These are phyloP conservation scores for Pelargonium hybrid DNA, from an alignment of 441 rosid species.

Conservation along the genomic window DNA sequence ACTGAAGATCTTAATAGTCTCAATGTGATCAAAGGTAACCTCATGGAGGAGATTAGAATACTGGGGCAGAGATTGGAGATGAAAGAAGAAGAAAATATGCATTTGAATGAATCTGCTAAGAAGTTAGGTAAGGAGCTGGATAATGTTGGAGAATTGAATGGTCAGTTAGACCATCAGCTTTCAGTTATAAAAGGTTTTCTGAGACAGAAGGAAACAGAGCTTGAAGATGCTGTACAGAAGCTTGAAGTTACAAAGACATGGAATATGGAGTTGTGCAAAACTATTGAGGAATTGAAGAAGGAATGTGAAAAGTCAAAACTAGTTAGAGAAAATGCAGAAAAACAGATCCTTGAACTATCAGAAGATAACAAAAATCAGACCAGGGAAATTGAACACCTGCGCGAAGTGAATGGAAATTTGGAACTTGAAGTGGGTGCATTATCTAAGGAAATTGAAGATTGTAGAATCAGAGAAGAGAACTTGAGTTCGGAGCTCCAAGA, in stretches of 20 bases:
- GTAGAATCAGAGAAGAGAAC: conserved; percentile 36
- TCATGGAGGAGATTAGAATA: conserved; percentile 35
- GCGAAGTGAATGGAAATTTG: conserved; percentile 39
- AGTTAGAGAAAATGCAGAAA: conserved; percentile 29
- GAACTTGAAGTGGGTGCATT: conserved; percentile 37
- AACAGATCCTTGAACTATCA: conserved; percentile 34
- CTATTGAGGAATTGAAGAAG: conserved; percentile 49
- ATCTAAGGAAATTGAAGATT: conserved; percentile 44
- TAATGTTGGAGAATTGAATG: conserved; percentile 43
- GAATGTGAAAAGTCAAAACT: conserved; percentile 43
- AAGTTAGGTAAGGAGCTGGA: conserved; percentile 44
- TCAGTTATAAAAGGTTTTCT: conserved; percentile 42
- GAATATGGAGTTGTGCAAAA: conserved; percentile 40
- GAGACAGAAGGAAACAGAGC: conserved; percentile 42
- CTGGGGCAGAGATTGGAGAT: conserved; percentile 40
- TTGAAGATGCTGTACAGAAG: conserved; percentile 49
- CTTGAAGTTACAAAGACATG: conserved; percentile 40
- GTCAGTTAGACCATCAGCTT: conserved; percentile 44
- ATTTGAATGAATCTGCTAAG: conserved; percentile 38
- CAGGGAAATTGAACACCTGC: conserved; percentile 45
- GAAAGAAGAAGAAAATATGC: conserved; percentile 44
- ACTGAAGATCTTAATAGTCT: conserved; percentile 33
- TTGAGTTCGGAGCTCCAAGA: conserved; percentile 52
- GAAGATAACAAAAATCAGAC: conserved; percentile 32
- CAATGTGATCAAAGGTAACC: conserved; percentile 24